phyloP scores from a whole-genome alignment of 2,329 filamentous ascomycete species.

The Fusarium mundagurra region DNA sequence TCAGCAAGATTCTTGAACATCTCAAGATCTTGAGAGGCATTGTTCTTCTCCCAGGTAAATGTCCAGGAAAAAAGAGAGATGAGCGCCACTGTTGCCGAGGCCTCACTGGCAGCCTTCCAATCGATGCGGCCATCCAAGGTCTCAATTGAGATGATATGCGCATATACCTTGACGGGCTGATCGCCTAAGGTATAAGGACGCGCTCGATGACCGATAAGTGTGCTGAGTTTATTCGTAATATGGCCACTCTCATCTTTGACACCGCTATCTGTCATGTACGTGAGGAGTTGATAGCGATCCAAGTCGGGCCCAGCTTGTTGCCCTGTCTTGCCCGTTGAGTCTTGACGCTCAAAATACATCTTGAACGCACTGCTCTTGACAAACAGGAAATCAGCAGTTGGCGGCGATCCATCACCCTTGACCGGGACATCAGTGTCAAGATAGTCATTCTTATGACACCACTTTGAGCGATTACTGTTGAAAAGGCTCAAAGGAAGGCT shows the following conservation, averaged over 20 bases:
- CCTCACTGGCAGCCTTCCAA: neutral
- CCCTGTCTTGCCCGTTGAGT: neutral
- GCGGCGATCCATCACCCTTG: neutral
- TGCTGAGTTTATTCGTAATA: neutral
- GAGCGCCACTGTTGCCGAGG: neutral
- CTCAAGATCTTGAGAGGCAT: neutral
- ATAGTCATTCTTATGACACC: neutral
- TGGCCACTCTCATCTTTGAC: neutral
- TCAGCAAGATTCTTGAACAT: neutral
- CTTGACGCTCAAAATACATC: neutral
- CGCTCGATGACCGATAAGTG: neutral
- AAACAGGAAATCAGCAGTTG: neutral
- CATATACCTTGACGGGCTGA: neutral
- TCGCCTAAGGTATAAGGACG: fast-evolving
- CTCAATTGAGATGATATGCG: neutral
- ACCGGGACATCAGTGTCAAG: neutral
- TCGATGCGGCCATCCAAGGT: neutral
- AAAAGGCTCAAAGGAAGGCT: neutral
- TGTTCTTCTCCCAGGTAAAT: neutral
- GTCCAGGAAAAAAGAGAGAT: neutral
- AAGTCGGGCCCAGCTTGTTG: neutral
- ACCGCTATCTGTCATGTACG: neutral
- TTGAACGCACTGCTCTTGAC: neutral
- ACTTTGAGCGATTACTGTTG: neutral
- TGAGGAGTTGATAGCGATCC: neutral